phyloP scores from a whole-genome alignment of 441 rosid genomes.

The Croton setiger region DNA sequence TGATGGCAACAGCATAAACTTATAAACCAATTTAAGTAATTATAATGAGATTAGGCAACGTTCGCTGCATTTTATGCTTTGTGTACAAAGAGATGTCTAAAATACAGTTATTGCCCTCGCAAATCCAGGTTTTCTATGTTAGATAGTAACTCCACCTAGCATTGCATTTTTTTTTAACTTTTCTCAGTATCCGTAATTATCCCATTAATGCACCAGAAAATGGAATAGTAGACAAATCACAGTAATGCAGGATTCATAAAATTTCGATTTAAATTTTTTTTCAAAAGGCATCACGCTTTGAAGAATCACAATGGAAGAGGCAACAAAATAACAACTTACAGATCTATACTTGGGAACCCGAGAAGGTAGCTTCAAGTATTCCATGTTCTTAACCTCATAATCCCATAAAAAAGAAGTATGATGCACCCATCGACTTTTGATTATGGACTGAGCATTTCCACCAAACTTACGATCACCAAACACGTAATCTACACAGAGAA shows the following conservation, averaged over 20 bases:
- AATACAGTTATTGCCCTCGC: neutral
- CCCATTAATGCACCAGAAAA: neutral
- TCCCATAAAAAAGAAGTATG: slow-evolving; percentile 92
- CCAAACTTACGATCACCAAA: slow-evolving; percentile 76
- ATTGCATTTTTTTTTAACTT: neutral
- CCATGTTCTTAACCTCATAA: slow-evolving; percentile 59
- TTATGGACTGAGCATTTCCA: slow-evolving; percentile 87
- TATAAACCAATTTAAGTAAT: neutral
- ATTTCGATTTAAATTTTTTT: neutral
- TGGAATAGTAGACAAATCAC: neutral
- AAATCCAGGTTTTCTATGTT: neutral
- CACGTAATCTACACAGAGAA: slow-evolving; percentile 55
- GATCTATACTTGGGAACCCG: slow-evolving; percentile 62
- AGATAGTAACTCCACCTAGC: neutral
- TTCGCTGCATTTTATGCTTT: neutral
- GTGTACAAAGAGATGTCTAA: neutral
- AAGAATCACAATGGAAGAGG: neutral
- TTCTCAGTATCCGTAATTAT: neutral
- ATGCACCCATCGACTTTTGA: slow-evolving; percentile 72
- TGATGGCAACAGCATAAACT: neutral
- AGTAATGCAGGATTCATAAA: neutral
- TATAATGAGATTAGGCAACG: neutral
- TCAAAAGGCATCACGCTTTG: neutral
- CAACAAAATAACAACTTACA: slow-evolving; percentile 32
- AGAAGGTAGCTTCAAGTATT: slow-evolving; percentile 68